These are phyloP conservation scores for Durio zibethinus DNA, from an alignment of 345 rosid species.

Conservation along the genomic window DNA sequence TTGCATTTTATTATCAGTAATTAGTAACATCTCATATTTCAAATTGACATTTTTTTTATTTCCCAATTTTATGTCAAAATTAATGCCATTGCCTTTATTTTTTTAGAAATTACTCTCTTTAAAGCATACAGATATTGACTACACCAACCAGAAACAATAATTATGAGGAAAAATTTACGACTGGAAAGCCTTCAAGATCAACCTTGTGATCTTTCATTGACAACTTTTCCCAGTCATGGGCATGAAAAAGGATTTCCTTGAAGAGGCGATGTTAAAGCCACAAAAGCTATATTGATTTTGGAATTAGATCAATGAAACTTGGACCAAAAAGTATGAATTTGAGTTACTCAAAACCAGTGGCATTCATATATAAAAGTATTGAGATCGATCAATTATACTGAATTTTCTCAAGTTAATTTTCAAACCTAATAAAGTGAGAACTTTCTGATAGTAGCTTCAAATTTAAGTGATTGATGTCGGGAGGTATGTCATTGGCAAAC, in stretches of 20 bases:
- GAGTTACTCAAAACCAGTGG: neutral
- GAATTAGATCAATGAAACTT: neutral
- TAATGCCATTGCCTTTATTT: no score
- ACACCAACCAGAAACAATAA: neutral
- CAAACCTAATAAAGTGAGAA: conserved; percentile 11
- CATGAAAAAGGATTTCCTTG: neutral
- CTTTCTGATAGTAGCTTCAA: conserved; percentile 6
- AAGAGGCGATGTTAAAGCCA: neutral
- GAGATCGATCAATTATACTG: neutral
- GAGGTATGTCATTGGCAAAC: conserved; percentile 27
- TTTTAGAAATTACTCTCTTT: neutral
- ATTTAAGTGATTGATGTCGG: conserved; percentile 22
- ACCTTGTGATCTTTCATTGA: neutral
- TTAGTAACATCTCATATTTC: no score
- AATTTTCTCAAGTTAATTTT: neutral
- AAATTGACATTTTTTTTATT: no score
- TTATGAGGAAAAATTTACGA: neutral
- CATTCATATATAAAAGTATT: neutral
- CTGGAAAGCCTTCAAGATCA: neutral
- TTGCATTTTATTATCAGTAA: no score
- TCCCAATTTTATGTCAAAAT: no score
- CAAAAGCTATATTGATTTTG: neutral
- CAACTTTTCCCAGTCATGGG: neutral
- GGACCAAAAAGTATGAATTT: no score
- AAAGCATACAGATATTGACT: neutral